Evolutionary conservation across 2,329 filamentous ascomycete species (phyloP), one percentile per base, ranked within the genome.

Genomic region (Penicillium oxalicum): DNA sequence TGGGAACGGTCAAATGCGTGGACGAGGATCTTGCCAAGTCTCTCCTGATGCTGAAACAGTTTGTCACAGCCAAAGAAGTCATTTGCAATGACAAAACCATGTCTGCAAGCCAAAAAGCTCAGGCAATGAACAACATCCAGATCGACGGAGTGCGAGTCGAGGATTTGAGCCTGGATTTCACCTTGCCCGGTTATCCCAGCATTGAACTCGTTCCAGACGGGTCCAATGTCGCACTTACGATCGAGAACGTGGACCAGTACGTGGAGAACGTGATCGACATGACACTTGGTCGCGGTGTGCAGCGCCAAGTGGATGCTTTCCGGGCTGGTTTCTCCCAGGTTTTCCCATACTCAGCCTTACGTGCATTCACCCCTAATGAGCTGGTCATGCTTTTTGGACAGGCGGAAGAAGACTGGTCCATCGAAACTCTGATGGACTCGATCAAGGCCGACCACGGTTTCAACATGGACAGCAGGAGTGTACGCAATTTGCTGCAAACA

Each of bases 381-480:
- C 77, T 98, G 28, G 91, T 96, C 36, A 91, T 91, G 75, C 78
- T 98, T 26, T 98, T 97, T 72, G 93, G 93, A 13, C 83, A 86
- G 49, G 84, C 89, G 4, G 88, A 97, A 6, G 93, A 98, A 66
- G 93, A 98, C 67, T 98, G 93, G 93, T 89, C 88, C 24, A 84
- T 98, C 56, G 91, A 97, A 67, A 98, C 93, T 51, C 81, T 98
- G 36, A 94, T 94, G 81, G 93, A 98, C 65, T 96, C 91, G 0
- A 91, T 98, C 74, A 98, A 98, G 74, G 93, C 93, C 27, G 93
- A 98, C 61, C 93, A 98, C 66, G 93, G 93, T 7, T 98, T 88
- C 75, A 98, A 97, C 61, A 93, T 98, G 81, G 93, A 98, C 66
- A 97, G 91, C 76, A 88, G 86, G 73, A 96, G 87, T 63, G 90